Conservation (phyloP, 148 eudicot genomes). For the Hydrangea macrophylla region DNA sequence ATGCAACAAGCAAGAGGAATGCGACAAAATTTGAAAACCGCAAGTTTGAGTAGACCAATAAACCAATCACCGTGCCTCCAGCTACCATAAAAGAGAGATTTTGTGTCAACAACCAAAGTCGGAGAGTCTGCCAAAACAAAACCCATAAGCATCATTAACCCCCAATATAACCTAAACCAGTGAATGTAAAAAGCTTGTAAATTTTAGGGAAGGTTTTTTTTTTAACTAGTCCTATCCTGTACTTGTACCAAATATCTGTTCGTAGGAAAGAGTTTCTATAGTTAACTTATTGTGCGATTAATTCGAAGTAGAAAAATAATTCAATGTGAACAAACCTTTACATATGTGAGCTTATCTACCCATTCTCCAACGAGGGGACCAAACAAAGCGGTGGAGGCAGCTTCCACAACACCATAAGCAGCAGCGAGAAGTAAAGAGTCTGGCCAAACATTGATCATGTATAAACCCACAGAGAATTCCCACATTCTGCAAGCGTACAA, state of each 20-base stretch:
- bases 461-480: slow-evolving; percentile 90
- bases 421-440: slow-evolving; percentile 80
- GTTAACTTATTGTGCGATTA: neutral
- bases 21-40: slow-evolving; percentile 23
- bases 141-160: neutral
- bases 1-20: slow-evolving; percentile 46
- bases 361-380: slow-evolving; percentile 82
- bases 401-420: slow-evolving; percentile 80
- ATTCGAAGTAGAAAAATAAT: neutral
- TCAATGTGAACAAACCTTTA: slow-evolving; percentile 39
- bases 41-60: slow-evolving; percentile 43
- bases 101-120: slow-evolving; percentile 67
- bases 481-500: slow-evolving; percentile 61
- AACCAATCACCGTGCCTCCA: slow-evolving; percentile 61
- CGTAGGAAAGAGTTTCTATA: neutral
- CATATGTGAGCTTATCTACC: slow-evolving; percentile 58
- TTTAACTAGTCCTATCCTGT: neutral
- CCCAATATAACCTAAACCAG: neutral
- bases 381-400: slow-evolving; percentile 60
- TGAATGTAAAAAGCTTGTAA: neutral
- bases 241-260: neutral
- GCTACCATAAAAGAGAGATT: slow-evolving; percentile 77
- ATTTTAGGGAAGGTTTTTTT: neutral
- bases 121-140: slow-evolving; percentile 54
- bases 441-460: slow-evolving; percentile 90